Conservation (phyloP, 2,329 filamentous ascomycete genomes). For the Fusarium sp. region DNA sequence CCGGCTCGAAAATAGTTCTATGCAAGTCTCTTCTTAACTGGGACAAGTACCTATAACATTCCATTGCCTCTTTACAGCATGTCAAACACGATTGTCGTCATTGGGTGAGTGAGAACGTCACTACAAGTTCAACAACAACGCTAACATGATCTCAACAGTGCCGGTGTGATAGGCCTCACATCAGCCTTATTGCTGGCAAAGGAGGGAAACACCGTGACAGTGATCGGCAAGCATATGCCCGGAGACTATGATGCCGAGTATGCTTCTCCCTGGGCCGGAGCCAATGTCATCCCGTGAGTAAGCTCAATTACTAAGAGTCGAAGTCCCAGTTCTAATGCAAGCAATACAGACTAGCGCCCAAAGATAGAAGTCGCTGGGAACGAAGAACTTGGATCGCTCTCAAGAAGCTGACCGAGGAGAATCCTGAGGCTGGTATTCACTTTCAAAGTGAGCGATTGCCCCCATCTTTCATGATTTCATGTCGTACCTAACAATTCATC, state of each 20-base stretch:
- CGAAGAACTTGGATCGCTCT: slow-evolving; percentile 75
- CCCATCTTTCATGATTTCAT: too few species aligned
- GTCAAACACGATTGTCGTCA: slow-evolving; percentile 52
- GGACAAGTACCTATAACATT: too few species aligned
- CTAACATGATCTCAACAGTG: slow-evolving; percentile 50
- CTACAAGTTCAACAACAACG: not conserved
- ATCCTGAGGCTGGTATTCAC: slow-evolving; percentile 85
- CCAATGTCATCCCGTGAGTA: slow-evolving; percentile 81
- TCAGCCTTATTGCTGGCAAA: slow-evolving; percentile 65
- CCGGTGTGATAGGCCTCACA: slow-evolving; percentile 68
- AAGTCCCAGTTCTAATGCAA: accelerated
- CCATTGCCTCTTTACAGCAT: slow-evolving; percentile 28
- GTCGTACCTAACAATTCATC: slow-evolving; percentile 5
- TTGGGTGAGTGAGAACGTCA: slow-evolving; percentile 48
- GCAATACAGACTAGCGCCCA: slow-evolving; percentile 58
- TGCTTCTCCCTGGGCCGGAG: slow-evolving; percentile 89
- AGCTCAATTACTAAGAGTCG: accelerated
- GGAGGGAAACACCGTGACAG: slow-evolving; percentile 70
- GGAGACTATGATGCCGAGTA: slow-evolving; percentile 95
- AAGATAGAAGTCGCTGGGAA: slow-evolving; percentile 69
- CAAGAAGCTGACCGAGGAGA: slow-evolving; percentile 70
- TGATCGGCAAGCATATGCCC: slow-evolving; percentile 91
- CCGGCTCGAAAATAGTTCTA: too few species aligned
- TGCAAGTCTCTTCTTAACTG: too few species aligned
- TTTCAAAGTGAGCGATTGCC: slow-evolving; percentile 71